Percentiles rank a stretch among this genome's conserved stretches.
phyloP scores from a whole-genome alignment of 2,329 filamentous ascomycete species.

The Lomentospora prolificans region DNA sequence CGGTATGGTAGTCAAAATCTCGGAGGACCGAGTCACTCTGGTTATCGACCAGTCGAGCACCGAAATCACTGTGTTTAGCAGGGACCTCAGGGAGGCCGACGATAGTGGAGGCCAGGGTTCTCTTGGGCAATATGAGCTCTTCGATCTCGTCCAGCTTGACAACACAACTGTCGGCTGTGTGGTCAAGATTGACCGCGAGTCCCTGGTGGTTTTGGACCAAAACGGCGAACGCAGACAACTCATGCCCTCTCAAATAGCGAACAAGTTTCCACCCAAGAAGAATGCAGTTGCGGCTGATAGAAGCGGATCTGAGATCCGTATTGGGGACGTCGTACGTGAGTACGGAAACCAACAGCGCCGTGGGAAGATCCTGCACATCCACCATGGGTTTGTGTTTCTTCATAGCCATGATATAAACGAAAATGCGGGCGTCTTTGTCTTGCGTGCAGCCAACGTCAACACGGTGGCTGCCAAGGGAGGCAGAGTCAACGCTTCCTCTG shows the following conservation, averaged over 20 bases:
- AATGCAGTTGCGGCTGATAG: conserved; percentile 85
- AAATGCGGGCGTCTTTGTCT: conserved; percentile 83
- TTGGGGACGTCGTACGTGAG: conserved; percentile 89
- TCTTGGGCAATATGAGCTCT: conserved; percentile 81
- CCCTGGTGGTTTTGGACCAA: conserved; percentile 81
- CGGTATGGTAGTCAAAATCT: conserved; percentile 91
- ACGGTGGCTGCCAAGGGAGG: conserved; percentile 94
- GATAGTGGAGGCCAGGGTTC: conserved; percentile 81
- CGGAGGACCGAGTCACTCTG: conserved; percentile 83
- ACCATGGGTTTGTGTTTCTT: conserved; percentile 85
- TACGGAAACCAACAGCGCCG: conserved; percentile 73
- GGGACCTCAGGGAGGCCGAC: conserved; percentile 85
- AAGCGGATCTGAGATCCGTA: conserved; percentile 83
- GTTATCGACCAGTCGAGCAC: conserved; percentile 86
- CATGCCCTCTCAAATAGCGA: conserved; percentile 84
- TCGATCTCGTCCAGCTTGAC: conserved; percentile 90
- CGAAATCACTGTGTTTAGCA: conserved; percentile 96
- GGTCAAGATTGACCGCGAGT: conserved; percentile 91
- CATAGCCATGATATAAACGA: conserved; percentile 77
- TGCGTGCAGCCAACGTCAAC: conserved; percentile 72
- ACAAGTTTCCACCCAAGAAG: conserved; percentile 74
- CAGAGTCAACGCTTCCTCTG: conserved; percentile 51
- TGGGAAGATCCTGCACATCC: conserved; percentile 87
- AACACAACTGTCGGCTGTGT: conserved; percentile 86
- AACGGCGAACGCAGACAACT: conserved; percentile 73